Evolutionary conservation across 345 rosid genomes (phyloP).

Genomic region (Eucalyptus pauciflora): DNA sequence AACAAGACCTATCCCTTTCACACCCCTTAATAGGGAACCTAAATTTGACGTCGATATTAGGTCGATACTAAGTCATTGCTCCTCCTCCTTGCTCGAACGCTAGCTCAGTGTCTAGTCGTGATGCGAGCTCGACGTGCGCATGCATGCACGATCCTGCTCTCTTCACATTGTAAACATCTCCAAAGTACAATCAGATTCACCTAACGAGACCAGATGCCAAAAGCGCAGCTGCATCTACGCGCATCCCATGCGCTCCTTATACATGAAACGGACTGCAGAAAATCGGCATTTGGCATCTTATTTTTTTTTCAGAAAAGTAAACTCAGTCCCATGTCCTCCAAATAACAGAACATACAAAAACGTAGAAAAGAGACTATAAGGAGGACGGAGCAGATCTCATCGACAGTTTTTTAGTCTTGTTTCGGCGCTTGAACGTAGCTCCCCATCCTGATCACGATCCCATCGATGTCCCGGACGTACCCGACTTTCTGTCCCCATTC

Average conservation of each 20-base stretch:
- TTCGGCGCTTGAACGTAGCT: slow-evolving; percentile 39
- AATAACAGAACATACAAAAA: not conserved
- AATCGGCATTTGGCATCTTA: not conserved
- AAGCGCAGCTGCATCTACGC: not conserved
- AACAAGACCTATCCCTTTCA: not conserved
- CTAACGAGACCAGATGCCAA: not conserved
- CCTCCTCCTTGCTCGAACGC: not conserved
- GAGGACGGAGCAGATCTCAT: not conserved
- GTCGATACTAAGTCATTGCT: not conserved
- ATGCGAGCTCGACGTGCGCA: not conserved
- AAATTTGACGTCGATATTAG: not conserved
- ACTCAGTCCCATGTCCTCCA: not conserved
- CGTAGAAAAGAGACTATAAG: not conserved
- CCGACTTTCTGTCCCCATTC: slow-evolving; percentile 94
- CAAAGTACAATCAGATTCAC: not conserved
- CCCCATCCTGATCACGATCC: slow-evolving; percentile 58
- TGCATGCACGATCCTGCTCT: not conserved
- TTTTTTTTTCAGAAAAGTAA: not conserved
- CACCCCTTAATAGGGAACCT: not conserved
- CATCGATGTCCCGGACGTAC: slow-evolving; percentile 71
- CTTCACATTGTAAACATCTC: not conserved
- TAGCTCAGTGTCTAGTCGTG: not conserved
- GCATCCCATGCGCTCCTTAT: not conserved
- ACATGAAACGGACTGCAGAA: not conserved
- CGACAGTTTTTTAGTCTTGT: slow-evolving; percentile 1